A percentile compares a stretch with the other conserved stretches of the same genome.
phyloP scores from a whole-genome alignment of 352 stramenopile genomes.

The Pythium sp. region DNA sequence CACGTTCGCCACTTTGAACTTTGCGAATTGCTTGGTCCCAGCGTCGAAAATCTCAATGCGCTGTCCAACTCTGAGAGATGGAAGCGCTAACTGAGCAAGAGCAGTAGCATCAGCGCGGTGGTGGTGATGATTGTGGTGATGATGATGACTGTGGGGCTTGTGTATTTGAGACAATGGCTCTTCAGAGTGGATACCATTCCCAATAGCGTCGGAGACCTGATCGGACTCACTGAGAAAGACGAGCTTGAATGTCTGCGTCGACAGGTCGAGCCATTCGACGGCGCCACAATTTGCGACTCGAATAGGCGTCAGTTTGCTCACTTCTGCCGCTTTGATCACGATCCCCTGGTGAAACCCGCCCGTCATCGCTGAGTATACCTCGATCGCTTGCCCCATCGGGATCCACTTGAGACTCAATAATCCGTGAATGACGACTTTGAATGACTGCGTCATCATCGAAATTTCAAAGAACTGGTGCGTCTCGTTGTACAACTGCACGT shows the following conservation, averaged over 20 bases:
- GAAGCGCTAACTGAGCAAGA: constrained; percentile 7
- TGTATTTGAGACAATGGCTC: background rate
- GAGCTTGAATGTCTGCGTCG: constrained; percentile 56
- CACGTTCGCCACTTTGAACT: constrained; percentile 25
- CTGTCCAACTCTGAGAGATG: constrained; percentile 20
- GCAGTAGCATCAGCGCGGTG: background rate
- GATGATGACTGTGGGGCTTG: constrained; percentile 1
- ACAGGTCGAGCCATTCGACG: constrained; percentile 56
- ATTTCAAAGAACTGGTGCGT: constrained; percentile 51
- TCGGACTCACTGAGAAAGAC: constrained; percentile 26
- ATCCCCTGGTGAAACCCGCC: constrained; percentile 33
- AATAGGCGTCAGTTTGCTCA: constrained; percentile 44
- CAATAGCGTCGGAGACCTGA: background rate
- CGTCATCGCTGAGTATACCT: constrained; percentile 56
- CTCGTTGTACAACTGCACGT: constrained; percentile 60
- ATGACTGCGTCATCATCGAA: constrained; percentile 25
- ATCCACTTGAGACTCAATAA: constrained; percentile 40
- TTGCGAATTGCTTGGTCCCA: constrained; percentile 24
- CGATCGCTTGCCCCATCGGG: constrained; percentile 40
- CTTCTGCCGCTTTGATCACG: constrained; percentile 37
- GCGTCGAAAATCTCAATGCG: constrained; percentile 30
- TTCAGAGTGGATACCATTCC: background rate
- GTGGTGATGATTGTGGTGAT: constrained; percentile 7
- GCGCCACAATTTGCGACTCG: constrained; percentile 18
- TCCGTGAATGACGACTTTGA: constrained; percentile 60